Evolutionary conservation across 306 rosid species (phyloP).

Genomic region (Crotalaria pallida): DNA sequence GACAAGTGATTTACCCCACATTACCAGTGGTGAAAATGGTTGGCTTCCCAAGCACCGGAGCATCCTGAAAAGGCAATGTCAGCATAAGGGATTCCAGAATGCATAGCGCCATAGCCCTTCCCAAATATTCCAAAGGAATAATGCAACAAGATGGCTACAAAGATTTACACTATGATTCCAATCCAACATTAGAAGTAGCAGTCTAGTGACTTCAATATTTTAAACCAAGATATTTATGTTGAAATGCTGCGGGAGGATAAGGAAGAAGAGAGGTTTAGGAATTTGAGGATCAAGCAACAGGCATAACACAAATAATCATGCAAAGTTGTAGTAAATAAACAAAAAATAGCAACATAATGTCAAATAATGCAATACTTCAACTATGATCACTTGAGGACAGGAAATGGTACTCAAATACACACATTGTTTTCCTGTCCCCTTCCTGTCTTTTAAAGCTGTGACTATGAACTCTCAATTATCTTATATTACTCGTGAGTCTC

Average conservation of each 20-base stretch:
- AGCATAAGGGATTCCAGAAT: neutral
- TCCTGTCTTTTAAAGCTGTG: neutral
- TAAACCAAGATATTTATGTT: neutral
- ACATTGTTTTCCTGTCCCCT: neutral
- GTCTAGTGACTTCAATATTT: neutral
- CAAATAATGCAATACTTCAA: neutral
- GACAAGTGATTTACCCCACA: constrained; percentile 48
- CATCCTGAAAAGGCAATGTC: constrained; percentile 46
- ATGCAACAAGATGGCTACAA: neutral
- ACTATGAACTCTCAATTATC: neutral
- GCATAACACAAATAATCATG: neutral
- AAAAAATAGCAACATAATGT: neutral
- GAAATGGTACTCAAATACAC: neutral
- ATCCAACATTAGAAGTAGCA: neutral
- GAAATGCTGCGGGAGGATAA: neutral
- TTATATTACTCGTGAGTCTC: neutral
- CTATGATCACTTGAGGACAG: neutral
- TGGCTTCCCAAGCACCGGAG: constrained; percentile 80
- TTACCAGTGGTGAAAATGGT: constrained; percentile 46
- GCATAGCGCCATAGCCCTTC: neutral
- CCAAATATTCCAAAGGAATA: neutral
- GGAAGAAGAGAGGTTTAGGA: neutral
- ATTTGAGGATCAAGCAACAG: neutral
- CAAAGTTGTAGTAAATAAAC: neutral
- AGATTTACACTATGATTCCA: neutral